Evolutionary conservation across 495 filamentous ascomycete genomes (phyloP).

Genomic region (Aspergillus avenaceus): DNA sequence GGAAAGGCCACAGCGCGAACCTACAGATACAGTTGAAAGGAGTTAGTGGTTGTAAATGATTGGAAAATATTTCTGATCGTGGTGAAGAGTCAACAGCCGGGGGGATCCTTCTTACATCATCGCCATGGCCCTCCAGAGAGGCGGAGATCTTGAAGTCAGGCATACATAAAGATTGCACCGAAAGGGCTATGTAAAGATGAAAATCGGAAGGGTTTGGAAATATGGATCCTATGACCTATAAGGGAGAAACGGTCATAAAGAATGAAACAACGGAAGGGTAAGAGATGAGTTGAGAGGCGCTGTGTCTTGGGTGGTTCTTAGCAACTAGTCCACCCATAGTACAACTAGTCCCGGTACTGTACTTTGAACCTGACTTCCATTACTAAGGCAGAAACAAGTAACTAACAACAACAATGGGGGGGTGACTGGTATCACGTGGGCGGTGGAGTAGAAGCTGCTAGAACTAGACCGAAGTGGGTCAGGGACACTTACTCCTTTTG

Average conservation of each 20-base stretch:
- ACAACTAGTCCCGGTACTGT: too few species aligned
- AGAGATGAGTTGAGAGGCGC: neutral
- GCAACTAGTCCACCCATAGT: neutral
- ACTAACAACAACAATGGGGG: constrained; percentile 11
- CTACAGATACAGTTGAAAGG: constrained; percentile 39
- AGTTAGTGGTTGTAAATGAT: constrained; percentile 9
- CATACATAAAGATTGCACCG: constrained; percentile 40
- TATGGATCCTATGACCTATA: too few species aligned
- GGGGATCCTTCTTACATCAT: constrained; percentile 67
- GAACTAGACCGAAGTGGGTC: constrained; percentile 1
- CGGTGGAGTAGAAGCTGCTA: constrained; percentile 8
- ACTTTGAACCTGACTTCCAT: too few species aligned
- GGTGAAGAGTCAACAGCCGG: constrained; percentile 13
- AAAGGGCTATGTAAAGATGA: neutral
- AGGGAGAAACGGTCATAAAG: neutral
- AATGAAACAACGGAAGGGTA: neutral
- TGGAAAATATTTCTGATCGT: constrained; percentile 9
- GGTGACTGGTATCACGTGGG: constrained; percentile 9
- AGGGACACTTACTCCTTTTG: neutral
- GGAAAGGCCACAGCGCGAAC: constrained; percentile 87
- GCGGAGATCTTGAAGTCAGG: constrained; percentile 77
- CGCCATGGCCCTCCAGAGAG: constrained; percentile 71
- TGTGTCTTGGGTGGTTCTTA: neutral
- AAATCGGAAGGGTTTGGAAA: too few species aligned
- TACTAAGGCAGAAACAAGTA: neutral